Base-by-base conservation (phyloP, 345 rosid species). In the Sisymbrium irio region DNA sequence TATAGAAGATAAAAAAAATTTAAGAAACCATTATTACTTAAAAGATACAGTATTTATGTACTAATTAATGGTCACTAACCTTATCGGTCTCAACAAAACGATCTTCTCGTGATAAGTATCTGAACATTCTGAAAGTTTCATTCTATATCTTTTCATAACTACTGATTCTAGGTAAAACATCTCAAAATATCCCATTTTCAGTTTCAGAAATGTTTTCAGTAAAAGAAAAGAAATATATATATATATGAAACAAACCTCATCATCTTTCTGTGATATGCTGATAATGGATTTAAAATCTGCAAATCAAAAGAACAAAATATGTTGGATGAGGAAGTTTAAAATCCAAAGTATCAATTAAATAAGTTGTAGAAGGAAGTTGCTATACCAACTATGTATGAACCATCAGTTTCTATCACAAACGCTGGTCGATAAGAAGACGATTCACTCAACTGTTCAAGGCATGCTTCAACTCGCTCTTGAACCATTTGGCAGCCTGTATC, bases 61-160 rank as follows among this genome's bases (percentile, higher is more conserved):
- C 8, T 20, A 50, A 20, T 15, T 13, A 27, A 61, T 7, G 0
- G 40, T 6, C 22, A 25, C 33, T 65, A 74, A 89, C 98, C 92
- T 87, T 92, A 49, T 85, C 86, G 40, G 97, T 90, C 84, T 92
- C 97, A 69, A 88, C 76, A 30, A 88, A 73, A 73, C 76, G 78
- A 22, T 73, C 79, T 22, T 79, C 77, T 45, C 72, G 83, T 11
- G 86, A 83, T 49, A 95, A 83, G 65, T 83, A 74, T 80, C 93
- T 82, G 78, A 95, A 95, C 64, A 92, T 88, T 85, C 80, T 87
- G 81, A 82, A 84, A 37, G 91, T 90, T 59, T 86, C 89, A 74
- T 55, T 70, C 46, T 96, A 28, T 86, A 83, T 82, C 90, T 87
- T 82, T 83, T 87, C 80, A 80, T 61, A 44, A 92, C 87, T 76